Evolutionary conservation across 768 basidiomycete species (phyloP).

Genomic region (Lactifluus piperatus): DNA sequence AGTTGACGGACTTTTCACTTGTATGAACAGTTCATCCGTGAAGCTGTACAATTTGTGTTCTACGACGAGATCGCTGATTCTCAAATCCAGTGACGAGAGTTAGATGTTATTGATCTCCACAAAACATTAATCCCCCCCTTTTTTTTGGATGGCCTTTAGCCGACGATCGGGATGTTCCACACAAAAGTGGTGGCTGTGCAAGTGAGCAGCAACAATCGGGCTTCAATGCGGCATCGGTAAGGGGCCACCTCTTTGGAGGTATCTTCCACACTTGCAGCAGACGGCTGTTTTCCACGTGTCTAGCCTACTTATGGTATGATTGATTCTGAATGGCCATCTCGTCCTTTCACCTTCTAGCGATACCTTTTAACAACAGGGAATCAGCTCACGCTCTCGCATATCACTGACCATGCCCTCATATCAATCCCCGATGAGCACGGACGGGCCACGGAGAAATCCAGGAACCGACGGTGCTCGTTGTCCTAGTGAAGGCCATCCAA

Average conservation of each 20-base stretch:
- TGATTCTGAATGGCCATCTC: background rate
- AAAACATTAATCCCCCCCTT: background rate
- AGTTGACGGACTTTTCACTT: background rate
- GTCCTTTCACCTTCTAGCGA: background rate
- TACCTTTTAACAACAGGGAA: constrained; percentile 2
- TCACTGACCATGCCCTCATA: background rate
- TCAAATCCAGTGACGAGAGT: background rate
- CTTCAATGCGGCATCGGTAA: background rate
- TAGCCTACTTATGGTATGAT: constrained; percentile 6
- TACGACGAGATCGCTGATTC: constrained; percentile 1
- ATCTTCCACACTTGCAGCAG: constrained; percentile 15
- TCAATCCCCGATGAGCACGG: constrained; percentile 15
- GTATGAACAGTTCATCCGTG: background rate
- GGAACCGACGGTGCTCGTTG: background rate
- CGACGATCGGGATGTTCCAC: background rate
- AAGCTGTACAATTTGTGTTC: background rate
- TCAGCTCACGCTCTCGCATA: background rate
- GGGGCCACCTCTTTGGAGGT: background rate
- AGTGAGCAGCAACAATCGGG: background rate
- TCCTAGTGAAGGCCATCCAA: background rate
- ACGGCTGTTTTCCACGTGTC: constrained; percentile 18
- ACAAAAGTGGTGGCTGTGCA: background rate
- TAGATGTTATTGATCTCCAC: background rate
- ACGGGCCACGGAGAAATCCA: constrained; percentile 14
- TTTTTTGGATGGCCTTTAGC: too few species aligned